These are phyloP conservation scores for Fomitopsis schrenkii DNA, from an alignment of 1,284 basidiomycete species.

Conservation along the genomic window DNA sequence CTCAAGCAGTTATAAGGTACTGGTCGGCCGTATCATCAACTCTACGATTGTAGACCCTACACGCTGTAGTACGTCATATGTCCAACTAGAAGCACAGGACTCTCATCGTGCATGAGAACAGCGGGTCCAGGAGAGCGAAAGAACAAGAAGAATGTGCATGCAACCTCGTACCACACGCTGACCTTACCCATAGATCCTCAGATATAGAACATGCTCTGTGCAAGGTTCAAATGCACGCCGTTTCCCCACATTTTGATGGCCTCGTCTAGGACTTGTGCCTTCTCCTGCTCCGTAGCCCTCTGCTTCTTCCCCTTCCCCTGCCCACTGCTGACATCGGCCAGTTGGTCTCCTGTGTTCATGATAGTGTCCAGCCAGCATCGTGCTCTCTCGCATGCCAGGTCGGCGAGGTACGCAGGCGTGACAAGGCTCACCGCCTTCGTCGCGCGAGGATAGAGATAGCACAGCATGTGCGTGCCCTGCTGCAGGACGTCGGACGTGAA, in stretches of 20 bases:
- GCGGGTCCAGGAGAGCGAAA: no score
- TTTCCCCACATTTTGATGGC: slow-evolving; percentile 57
- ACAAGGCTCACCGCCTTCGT: slow-evolving; percentile 75
- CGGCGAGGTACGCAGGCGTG: slow-evolving; percentile 74
- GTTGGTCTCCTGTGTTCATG: slow-evolving; percentile 37
- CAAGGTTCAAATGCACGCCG: slow-evolving; percentile 56
- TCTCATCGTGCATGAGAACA: no score
- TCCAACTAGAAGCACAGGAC: no score
- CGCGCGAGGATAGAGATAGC: slow-evolving; percentile 71
- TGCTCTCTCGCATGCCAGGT: slow-evolving; percentile 72
- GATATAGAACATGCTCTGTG: slow-evolving; percentile 71
- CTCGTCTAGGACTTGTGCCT: slow-evolving; percentile 30
- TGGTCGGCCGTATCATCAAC: no score
- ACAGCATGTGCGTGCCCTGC: slow-evolving; percentile 57
- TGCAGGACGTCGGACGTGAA: slow-evolving; percentile 66
- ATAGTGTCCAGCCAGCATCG: slow-evolving; percentile 68
- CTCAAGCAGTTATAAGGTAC: no score
- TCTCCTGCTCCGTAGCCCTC: slow-evolving; percentile 3
- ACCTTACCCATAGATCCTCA: slow-evolving; percentile 20
- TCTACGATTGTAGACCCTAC: no score
- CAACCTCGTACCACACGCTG: no score
- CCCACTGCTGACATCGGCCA: background rate
- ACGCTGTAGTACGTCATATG: no score
- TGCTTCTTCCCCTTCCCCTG: slow-evolving; percentile 1
- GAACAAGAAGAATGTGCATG: no score